Conservation (phyloP, 108 stramenopile species). For the Phaeodactylum tricornutum region DNA sequence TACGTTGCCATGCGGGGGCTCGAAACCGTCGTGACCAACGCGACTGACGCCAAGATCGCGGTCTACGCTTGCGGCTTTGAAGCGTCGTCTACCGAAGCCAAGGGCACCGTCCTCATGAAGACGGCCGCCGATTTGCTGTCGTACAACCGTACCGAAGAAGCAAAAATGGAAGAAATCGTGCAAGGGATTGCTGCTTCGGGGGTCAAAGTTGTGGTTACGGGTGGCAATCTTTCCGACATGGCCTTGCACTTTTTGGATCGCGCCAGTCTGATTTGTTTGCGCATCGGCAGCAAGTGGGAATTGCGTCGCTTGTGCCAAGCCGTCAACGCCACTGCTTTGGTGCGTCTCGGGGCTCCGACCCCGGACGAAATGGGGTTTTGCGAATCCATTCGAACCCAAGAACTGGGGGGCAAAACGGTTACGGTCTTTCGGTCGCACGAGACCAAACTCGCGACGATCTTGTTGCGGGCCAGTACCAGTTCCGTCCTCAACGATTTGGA, state of each 20-base stretch:
- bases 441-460: constrained; percentile 83
- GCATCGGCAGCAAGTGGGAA: constrained; percentile 95
- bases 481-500: constrained; percentile 93
- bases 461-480: constrained; percentile 89
- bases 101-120: constrained; percentile 99
- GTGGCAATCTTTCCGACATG: constrained; percentile 90
- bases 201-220: constrained; percentile 82
- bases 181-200: constrained; percentile 90
- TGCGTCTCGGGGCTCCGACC: constrained; percentile 90
- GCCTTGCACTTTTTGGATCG: constrained; percentile 95
- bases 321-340: constrained; percentile 90
- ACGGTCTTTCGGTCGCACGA: constrained; percentile 77
- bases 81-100: constrained; percentile 92
- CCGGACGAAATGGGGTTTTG: constrained; percentile 94
- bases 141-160: constrained; percentile 97
- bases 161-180: constrained; percentile 95
- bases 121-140: constrained; percentile 93
- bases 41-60: constrained; percentile 79
- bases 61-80: constrained; percentile 97
- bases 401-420: constrained; percentile 87
- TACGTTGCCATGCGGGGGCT: constrained; percentile 86
- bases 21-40: constrained; percentile 68
- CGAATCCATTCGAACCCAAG: constrained; percentile 62
- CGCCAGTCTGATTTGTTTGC: constrained; percentile 87
- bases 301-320: constrained; percentile 91